Base-by-base conservation (phyloP, 371 early-diverging fungal species). In the Coemansia sp. region DNA sequence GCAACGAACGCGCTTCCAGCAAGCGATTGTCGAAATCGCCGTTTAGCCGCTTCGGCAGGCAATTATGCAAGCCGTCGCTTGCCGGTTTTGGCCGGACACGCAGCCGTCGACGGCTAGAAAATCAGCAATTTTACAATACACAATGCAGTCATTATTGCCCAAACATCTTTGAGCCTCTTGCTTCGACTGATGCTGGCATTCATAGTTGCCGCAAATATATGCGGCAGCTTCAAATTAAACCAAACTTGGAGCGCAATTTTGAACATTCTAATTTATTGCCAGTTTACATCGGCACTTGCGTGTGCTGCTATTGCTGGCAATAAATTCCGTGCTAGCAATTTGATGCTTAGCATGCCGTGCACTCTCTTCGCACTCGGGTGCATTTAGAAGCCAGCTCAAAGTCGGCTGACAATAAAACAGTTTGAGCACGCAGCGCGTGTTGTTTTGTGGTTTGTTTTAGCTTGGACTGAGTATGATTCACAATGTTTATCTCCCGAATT, bases 361-460 rank as follows among this genome's bases (percentile, higher is more conserved):
- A 47, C 47, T 47, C 47, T 47, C n/a, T 47, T 47, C 47, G 47
- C 47, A 47, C 20, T 47, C 20, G 16, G 9, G n/a, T 47, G 47
- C 47, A 47, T 47, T 9, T n/a, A 8, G 8, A 47, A 7, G 47
- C 47, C 26, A 16, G 9, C 47, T 16, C n/a, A 45, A 47, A 47
- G 47, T 16, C 43, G 16, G n/a, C 47, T 16, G 26, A 47, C 9
- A 47, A 47, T 47, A 47, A 26, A 47, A 20, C 26, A 26, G 26
- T 26, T 47, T 47, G 16, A 16, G 47, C 47, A 26, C 26, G 26
- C 20, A 9, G 20, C 20, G 20, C 47, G 20, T 47, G 5, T 16
- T 20, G 8, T 16, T 47, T 16, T 47, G 4, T 12, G n/a, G 3
- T 20, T 38, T 7, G 5, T 38, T 38, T 9, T 5, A 38, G 38